Conservation (phyloP, 495 filamentous ascomycete genomes). For the Hyphodiscus hymeniophilus region DNA sequence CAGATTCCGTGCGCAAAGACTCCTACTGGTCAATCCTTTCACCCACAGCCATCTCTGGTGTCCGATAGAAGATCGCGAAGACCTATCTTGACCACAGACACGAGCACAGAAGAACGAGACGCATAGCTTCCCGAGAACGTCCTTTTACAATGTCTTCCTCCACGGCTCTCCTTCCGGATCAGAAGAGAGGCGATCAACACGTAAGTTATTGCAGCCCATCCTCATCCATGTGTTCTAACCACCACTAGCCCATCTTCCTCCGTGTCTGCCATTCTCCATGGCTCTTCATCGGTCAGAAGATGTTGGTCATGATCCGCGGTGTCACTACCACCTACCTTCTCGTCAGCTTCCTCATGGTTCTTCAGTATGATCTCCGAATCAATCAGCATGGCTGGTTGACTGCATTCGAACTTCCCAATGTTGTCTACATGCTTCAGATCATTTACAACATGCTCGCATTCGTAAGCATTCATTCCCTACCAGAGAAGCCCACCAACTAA, state of each 20-base stretch:
- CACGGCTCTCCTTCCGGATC: conserved; percentile 31
- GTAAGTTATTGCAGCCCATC: conserved; percentile 19
- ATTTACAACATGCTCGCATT: conserved; percentile 36
- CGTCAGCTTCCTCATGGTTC: conserved; percentile 27
- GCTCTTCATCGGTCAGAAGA: conserved; percentile 32
- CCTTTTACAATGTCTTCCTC: conserved; percentile 22
- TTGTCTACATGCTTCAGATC: conserved; percentile 32
- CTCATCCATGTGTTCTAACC: neutral
- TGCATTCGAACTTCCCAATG: conserved; percentile 39
- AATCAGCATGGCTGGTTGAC: conserved; percentile 28
- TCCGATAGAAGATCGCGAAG: too few species aligned
- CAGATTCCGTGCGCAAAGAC: too few species aligned
- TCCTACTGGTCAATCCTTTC: too few species aligned
- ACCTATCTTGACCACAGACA: too few species aligned
- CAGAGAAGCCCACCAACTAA: neutral
- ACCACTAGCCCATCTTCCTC: conserved; percentile 35
- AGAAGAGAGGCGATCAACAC: conserved; percentile 17
- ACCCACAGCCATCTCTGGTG: too few species aligned
- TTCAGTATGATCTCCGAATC: conserved; percentile 30
- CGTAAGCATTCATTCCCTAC: conserved; percentile 22
- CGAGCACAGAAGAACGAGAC: too few species aligned
- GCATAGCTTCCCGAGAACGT: neutral
- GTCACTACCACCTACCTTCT: conserved; percentile 34
- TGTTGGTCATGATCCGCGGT: conserved; percentile 31
- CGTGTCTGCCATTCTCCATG: conserved; percentile 45